These are phyloP conservation scores for Leavenworthia alabamica DNA, from an alignment of 345 rosid species.

Conservation along the genomic window DNA sequence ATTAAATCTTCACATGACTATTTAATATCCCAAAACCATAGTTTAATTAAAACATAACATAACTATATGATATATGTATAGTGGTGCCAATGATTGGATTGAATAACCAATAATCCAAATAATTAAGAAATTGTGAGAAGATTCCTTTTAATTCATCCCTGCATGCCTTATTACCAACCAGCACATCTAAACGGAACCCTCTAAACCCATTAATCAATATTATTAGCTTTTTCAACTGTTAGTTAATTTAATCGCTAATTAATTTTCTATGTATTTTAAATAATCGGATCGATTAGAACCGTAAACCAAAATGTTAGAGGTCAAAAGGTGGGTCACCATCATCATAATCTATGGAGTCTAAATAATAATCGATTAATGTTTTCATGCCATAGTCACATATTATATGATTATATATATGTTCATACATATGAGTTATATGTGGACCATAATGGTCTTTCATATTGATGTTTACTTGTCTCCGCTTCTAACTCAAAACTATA, in stretches of 20 bases:
- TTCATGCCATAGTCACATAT: constrained; percentile 14
- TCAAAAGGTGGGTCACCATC: constrained; percentile 26
- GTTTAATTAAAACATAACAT: background rate
- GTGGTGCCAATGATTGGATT: constrained; percentile 22
- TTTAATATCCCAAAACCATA: background rate
- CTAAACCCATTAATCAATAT: background rate
- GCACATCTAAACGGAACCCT: constrained; percentile 27
- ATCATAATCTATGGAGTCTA: constrained; percentile 15
- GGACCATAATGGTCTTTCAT: constrained; percentile 11
- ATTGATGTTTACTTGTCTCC: constrained; percentile 24
- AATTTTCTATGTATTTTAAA: background rate
- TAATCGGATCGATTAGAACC: background rate
- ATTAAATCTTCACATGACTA: background rate
- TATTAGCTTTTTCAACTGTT: background rate
- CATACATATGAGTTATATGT: constrained; percentile 4
- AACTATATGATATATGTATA: background rate
- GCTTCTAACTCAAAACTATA: constrained; percentile 24
- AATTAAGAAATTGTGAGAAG: constrained; percentile 21
- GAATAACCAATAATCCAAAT: constrained; percentile 19
- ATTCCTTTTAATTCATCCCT: constrained; percentile 30
- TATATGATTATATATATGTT: background rate
- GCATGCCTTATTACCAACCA: constrained; percentile 28
- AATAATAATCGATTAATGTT: constrained; percentile 14
- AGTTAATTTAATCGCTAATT: background rate
- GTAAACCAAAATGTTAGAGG: constrained; percentile 3